phyloP scores from a whole-genome alignment of 257 asterid genomes.

The Solanum virginianum region DNA sequence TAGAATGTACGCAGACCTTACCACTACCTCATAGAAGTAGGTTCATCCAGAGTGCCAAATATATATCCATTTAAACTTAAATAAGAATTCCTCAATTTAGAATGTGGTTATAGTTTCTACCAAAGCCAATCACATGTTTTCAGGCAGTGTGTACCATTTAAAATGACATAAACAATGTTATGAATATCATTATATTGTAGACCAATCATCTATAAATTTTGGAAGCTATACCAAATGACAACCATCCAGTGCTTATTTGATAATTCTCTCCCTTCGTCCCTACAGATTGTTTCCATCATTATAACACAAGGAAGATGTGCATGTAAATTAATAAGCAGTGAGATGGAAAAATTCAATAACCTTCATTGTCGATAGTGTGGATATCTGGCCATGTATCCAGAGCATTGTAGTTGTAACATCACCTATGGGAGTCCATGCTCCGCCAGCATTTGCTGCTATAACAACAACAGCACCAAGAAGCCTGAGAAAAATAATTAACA shows the following conservation, averaged over 20 bases:
- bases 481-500: conserved; percentile 36
- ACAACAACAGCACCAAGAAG: conserved; percentile 92
- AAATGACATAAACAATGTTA: not conserved
- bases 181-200: not conserved
- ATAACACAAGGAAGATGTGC: not conserved
- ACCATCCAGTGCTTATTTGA: not conserved
- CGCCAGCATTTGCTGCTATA: conserved; percentile 98
- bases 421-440: conserved; percentile 99
- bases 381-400: conserved; percentile 97
- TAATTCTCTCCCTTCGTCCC: not conserved
- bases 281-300: not conserved
- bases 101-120: not conserved
- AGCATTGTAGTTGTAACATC: conserved; percentile 98
- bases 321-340: not conserved
- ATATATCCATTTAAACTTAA: not conserved
- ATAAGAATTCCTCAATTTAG: not conserved
- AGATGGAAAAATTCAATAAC: conserved; percentile 21
- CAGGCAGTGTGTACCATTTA: not conserved
- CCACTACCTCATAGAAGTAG: not conserved
- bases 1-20: too few relatives aligned
- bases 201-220: not conserved
- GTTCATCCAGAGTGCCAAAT: not conserved
- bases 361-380: conserved; percentile 91
- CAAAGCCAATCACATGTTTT: not conserved
- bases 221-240: not conserved